A percentile compares a stretch with the other conserved stretches of the same genome.
phyloP scores from a whole-genome alignment of 164 flowering plant genomes.

The Dillenia turbinata region DNA sequence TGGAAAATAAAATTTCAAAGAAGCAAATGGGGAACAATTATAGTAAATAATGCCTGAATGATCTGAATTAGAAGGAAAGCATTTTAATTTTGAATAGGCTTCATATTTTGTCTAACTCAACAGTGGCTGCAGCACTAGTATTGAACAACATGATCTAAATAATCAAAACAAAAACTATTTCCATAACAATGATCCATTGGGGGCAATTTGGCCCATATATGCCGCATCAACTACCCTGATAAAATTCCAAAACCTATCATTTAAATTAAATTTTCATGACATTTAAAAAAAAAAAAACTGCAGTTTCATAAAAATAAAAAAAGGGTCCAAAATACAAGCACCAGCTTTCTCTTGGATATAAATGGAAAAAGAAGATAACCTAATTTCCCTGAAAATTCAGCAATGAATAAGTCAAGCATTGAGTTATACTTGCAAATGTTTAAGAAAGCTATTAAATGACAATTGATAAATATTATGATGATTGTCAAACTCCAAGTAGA shows the following conservation, averaged over 20 bases:
- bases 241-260: conserved; percentile 3
- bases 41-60: neutral
- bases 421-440: too few species aligned
- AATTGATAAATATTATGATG: too few species aligned
- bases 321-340: too few species aligned
- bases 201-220: conserved; percentile 89
- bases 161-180: conserved; percentile 35
- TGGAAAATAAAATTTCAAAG: neutral
- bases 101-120: neutral
- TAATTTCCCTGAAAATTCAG: neutral
- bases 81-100: neutral
- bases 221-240: conserved; percentile 75
- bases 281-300: too few species aligned
- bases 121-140: neutral
- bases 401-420: neutral
- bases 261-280: neutral
- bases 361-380: neutral
- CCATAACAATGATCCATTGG: conserved; percentile 88
- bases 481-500: too few species aligned
- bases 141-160: neutral
- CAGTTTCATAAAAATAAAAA: too few species aligned
- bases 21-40: neutral
- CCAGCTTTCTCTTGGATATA: too few species aligned
- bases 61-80: neutral
- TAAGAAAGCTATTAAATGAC: too few species aligned